Evolutionary conservation across 108 stramenopile species (phyloP).

Genomic region (Thalassiosira profunda): DNA sequence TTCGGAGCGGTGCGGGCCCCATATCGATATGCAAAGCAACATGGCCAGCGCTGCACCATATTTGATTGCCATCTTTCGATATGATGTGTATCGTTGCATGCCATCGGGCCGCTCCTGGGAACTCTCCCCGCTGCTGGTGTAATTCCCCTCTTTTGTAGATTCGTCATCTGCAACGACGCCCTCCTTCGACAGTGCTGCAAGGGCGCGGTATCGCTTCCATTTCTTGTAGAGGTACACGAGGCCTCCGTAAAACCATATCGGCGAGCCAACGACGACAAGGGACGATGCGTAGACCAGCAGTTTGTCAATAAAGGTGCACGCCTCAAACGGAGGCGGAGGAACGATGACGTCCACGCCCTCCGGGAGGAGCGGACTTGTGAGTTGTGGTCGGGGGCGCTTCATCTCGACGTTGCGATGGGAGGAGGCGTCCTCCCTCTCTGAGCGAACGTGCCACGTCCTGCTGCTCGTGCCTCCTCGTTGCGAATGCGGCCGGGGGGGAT

Average conservation of each 20-base stretch:
- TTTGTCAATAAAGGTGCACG: conserved; percentile 36
- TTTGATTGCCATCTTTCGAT: conserved; percentile 13
- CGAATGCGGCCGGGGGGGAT: no score
- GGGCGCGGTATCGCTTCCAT: conserved; percentile 36
- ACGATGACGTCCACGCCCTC: conserved; percentile 37
- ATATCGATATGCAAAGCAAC: conserved; percentile 24
- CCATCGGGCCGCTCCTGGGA: background rate
- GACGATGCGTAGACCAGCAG: conserved; percentile 44
- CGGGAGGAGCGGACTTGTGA: conserved; percentile 27
- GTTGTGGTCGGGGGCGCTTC: conserved; percentile 4
- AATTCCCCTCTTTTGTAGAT: background rate
- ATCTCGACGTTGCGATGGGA: no score
- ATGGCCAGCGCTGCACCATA: conserved; percentile 30
- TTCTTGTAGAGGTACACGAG: conserved; percentile 34
- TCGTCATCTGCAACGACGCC: background rate
- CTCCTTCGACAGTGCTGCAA: conserved; percentile 5
- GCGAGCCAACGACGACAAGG: conserved; percentile 41
- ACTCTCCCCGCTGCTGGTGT: conserved; percentile 8
- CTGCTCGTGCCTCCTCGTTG: no score
- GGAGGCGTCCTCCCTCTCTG: no score
- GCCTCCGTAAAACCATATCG: conserved; percentile 50
- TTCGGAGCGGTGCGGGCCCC: conserved; percentile 75
- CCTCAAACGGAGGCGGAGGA: conserved; percentile 33
- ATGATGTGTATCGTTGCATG: background rate
- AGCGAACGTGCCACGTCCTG: no score